These are phyloP conservation scores for Solanum microdontum DNA, from an alignment of 257 asterid genomes.

Conservation along the genomic window DNA sequence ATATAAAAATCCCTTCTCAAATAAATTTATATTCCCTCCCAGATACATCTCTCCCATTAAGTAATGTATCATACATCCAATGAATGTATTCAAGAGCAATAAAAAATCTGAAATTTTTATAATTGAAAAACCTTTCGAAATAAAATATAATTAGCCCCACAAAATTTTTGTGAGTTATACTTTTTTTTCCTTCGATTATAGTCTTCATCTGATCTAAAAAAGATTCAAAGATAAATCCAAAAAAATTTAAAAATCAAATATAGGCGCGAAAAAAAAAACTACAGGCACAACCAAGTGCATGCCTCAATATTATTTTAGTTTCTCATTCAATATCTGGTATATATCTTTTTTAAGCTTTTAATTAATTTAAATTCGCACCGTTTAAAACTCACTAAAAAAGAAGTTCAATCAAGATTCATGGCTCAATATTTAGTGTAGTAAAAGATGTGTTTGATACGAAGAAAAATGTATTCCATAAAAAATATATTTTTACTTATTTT, in stretches of 20 bases:
- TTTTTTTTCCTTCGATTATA: neutral
- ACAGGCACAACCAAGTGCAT: neutral
- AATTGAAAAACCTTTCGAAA: too few relatives aligned
- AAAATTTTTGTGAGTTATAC: too few relatives aligned
- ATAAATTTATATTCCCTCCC: too few relatives aligned
- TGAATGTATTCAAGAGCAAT: too few relatives aligned
- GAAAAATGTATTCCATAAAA: neutral
- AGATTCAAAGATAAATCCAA: neutral
- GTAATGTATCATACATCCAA: too few relatives aligned
- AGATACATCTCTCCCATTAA: too few relatives aligned
- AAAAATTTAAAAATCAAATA: neutral
- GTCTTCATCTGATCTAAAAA: neutral
- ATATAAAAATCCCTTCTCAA: too few relatives aligned
- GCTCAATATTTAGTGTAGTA: neutral
- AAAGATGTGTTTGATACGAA: neutral
- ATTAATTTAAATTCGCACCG: neutral
- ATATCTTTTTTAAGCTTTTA: neutral
- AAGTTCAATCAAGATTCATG: neutral
- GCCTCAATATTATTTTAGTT: neutral
- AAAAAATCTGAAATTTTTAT: too few relatives aligned
- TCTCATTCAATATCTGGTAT: neutral
- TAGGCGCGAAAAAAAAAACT: too few relatives aligned
- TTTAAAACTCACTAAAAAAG: neutral
- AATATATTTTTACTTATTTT: neutral
- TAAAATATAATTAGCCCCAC: too few relatives aligned